Conservation (phyloP, 768 basidiomycete genomes). For the Leccinellum albellum region DNA sequence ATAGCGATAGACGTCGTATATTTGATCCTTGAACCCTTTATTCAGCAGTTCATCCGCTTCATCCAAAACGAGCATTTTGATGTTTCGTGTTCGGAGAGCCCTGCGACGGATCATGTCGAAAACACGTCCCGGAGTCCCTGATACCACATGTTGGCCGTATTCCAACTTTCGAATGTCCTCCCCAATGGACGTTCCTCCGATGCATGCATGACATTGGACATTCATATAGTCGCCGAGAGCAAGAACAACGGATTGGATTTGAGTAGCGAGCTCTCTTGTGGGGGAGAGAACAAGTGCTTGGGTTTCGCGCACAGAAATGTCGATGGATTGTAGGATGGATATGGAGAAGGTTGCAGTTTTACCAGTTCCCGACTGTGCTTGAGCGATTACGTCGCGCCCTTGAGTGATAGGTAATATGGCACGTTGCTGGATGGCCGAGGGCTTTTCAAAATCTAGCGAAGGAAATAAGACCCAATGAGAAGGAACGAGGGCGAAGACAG, state of each 20-base stretch:
- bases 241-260: conserved; percentile 95
- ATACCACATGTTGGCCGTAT: conserved; percentile 96
- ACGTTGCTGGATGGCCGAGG: conserved; percentile 97
- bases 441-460: conserved; percentile 85
- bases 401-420: conserved; percentile 95
- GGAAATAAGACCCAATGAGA: conserved; percentile 2
- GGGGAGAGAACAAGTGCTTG: conserved; percentile 96
- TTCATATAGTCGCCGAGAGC: conserved; percentile 99
- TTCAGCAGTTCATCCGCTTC: conserved; percentile 96
- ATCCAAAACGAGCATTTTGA: conserved; percentile 95
- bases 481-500: conserved; percentile 23
- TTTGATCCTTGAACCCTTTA: conserved; percentile 99
- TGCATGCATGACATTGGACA: conserved; percentile 97
- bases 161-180: conserved; percentile 97
- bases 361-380: conserved; percentile 98
- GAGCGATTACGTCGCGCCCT: conserved; percentile 97
- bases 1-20: conserved; percentile 97
- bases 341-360: conserved; percentile 99
- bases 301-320: conserved; percentile 88
- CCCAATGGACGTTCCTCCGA: conserved; percentile 94
- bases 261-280: conserved; percentile 98
- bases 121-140: conserved; percentile 95
- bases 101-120: conserved; percentile 98
- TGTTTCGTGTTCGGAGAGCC: conserved; percentile 89
- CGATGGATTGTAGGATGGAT: conserved; percentile 96